Percentiles rank a stretch among this genome's conserved stretches.
phyloP scores from a whole-genome alignment of 2,329 filamentous ascomycete genomes.

The Cadophora luteo-olivacea region DNA sequence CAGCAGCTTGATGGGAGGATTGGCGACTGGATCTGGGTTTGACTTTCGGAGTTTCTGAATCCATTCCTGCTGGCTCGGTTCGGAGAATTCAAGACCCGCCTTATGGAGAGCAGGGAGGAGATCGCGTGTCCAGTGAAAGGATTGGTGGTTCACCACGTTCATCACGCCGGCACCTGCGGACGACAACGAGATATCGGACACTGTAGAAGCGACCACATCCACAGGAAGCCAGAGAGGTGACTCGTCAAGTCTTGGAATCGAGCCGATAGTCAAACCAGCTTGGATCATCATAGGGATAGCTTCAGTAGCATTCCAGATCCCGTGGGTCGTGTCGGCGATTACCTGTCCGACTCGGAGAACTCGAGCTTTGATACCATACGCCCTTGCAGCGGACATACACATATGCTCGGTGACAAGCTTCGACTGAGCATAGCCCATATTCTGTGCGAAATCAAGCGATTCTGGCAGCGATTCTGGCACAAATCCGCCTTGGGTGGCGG shows the following conservation, averaged over 20 bases:
- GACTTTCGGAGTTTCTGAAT: conserved; percentile 51
- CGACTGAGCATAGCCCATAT: conserved; percentile 57
- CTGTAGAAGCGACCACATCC: conserved; percentile 50
- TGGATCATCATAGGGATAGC: conserved; percentile 60
- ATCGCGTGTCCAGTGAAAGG: conserved; percentile 55
- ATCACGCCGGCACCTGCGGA: conserved; percentile 32
- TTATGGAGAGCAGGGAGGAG: conserved; percentile 56
- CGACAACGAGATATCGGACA: conserved; percentile 48
- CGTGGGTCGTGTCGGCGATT: conserved; percentile 50
- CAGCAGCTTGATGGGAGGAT: conserved; percentile 59
- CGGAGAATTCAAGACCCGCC: conserved; percentile 52
- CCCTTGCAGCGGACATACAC: conserved; percentile 45
- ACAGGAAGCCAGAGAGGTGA: conserved; percentile 54
- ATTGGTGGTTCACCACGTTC: conserved; percentile 57
- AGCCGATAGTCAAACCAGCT: conserved; percentile 50
- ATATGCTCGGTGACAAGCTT: conserved; percentile 58
- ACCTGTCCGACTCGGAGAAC: conserved; percentile 59
- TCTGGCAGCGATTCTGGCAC: conserved; percentile 45
- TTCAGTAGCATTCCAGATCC: conserved; percentile 55
- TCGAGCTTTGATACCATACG: conserved; percentile 37
- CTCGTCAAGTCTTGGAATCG: conserved; percentile 55
- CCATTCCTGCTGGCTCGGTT: conserved; percentile 53
- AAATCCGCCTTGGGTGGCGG: conserved; percentile 39
- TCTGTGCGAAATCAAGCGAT: conserved; percentile 46
- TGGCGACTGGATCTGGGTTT: conserved; percentile 55